Evolutionary conservation across 139 green algal genomes (phyloP).

Genomic region (Pleodorina starrii): DNA sequence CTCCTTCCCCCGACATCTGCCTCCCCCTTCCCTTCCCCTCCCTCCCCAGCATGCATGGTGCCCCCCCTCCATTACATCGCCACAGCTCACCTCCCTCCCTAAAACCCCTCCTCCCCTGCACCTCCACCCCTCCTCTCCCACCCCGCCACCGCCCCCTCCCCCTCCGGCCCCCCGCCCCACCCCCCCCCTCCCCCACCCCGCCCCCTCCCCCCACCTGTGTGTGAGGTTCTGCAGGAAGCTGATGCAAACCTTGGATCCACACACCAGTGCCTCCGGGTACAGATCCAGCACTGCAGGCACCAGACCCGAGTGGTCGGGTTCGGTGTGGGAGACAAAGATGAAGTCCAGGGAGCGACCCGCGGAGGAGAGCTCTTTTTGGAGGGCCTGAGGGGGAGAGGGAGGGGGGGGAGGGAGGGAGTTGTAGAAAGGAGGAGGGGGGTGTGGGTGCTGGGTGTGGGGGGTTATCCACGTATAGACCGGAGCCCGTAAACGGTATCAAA

Average conservation of each 20-base stretch:
- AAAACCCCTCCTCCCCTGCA: no score
- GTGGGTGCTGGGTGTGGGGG: neutral
- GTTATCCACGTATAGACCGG: no score
- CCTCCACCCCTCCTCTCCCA: no score
- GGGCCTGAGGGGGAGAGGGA: constrained; percentile 23
- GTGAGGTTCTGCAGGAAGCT: constrained; percentile 82
- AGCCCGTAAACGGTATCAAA: no score
- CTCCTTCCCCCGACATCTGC: no score
- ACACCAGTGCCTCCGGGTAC: constrained; percentile 86
- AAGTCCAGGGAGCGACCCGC: constrained; percentile 84
- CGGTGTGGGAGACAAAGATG: constrained; percentile 84
- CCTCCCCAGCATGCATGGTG: no score
- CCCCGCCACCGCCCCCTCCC: no score
- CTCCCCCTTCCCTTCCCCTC: no score
- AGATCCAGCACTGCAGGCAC: constrained; percentile 89
- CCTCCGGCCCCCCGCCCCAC: no score
- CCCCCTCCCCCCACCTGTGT: constrained; percentile 60
- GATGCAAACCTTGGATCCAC: constrained; percentile 90
- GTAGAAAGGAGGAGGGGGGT: neutral
- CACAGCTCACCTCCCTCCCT: no score
- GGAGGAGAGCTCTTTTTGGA: constrained; percentile 69
- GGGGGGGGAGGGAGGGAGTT: neutral
- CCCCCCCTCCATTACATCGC: no score
- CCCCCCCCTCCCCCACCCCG: no score
- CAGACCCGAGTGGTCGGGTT: constrained; percentile 95